Conservation (phyloP, 2,329 filamentous ascomycete species). For the Fusarium siculi region DNA sequence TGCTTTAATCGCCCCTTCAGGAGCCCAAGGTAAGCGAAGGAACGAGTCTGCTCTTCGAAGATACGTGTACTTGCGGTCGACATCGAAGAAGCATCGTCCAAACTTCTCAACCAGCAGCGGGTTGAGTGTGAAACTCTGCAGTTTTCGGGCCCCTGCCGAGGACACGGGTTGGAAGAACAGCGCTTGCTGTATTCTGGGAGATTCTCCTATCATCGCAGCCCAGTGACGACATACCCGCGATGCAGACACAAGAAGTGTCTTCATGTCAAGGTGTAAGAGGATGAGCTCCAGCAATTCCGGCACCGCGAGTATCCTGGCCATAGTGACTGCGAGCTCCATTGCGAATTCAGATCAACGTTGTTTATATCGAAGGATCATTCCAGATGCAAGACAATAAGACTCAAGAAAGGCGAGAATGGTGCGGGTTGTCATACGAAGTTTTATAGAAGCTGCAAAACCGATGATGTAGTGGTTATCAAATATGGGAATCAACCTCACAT, state of each 20-base stretch:
- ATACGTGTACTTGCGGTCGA: conserved; percentile 10
- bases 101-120: conserved; percentile 32
- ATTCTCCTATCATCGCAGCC: conserved; percentile 18
- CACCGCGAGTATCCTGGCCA: background rate
- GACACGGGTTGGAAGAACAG: conserved; percentile 22
- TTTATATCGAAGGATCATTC: background rate
- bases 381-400: background rate
- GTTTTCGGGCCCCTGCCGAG: background rate
- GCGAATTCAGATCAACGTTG: background rate
- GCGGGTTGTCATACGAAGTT: background rate
- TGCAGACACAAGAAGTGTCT: conserved; percentile 41
- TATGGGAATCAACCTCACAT: background rate
- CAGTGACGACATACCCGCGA: conserved; percentile 41
- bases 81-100: conserved; percentile 33
- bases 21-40: conserved; percentile 32
- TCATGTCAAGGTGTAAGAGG: conserved; percentile 41
- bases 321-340: background rate
- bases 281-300: conserved; percentile 45
- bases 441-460: background rate
- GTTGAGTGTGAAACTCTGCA: conserved; percentile 11
- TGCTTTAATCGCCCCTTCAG: background rate
- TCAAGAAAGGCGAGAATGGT: background rate
- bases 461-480: background rate
- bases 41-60: conserved; percentile 33
- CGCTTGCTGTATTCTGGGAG: conserved; percentile 22